Evolutionary conservation across 805 yeast genomes (phyloP).

Genomic region (Lipomyces yamanashiensis): DNA sequence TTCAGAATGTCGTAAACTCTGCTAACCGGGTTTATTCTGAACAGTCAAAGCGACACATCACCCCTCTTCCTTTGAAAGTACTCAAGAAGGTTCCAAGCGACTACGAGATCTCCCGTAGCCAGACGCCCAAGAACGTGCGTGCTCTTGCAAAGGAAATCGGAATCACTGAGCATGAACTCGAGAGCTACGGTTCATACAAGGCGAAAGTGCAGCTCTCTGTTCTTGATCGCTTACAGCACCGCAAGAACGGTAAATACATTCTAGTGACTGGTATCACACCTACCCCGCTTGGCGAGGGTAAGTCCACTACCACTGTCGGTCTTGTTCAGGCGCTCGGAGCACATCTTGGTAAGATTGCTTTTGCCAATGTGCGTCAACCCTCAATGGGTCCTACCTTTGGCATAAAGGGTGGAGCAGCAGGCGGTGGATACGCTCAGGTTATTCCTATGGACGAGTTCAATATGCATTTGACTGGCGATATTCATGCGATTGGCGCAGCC

Average conservation of each 20-base stretch:
- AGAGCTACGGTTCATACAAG: constrained; percentile 85
- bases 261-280: constrained; percentile 98
- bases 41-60: constrained; percentile 54
- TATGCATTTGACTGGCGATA: constrained; percentile 96
- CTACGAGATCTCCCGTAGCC: constrained; percentile 85
- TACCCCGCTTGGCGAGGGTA: constrained; percentile 97
- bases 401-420: constrained; percentile 99
- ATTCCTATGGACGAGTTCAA: constrained; percentile 99
- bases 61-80: constrained; percentile 60
- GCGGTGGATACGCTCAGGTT: constrained; percentile 97
- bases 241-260: constrained; percentile 80
- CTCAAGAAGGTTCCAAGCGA: constrained; percentile 85
- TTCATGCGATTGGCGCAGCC: constrained; percentile 94
- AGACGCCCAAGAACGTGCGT: constrained; percentile 80
- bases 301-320: constrained; percentile 94
- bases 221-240: constrained; percentile 65
- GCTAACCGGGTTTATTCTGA: constrained; percentile 62
- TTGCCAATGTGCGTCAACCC: constrained; percentile 97
- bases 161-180: constrained; percentile 75
- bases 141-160: constrained; percentile 82
- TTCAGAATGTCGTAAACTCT: constrained; percentile 78
- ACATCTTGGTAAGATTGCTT: constrained; percentile 75
- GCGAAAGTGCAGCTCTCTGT: constrained; percentile 81
- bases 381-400: constrained; percentile 99
- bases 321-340: constrained; percentile 97